Percentiles rank a stretch among this genome's conserved stretches.
These are phyloP conservation scores for Phytophthora parvispora DNA, from an alignment of 352 stramenopile species.

Conservation along the genomic window DNA sequence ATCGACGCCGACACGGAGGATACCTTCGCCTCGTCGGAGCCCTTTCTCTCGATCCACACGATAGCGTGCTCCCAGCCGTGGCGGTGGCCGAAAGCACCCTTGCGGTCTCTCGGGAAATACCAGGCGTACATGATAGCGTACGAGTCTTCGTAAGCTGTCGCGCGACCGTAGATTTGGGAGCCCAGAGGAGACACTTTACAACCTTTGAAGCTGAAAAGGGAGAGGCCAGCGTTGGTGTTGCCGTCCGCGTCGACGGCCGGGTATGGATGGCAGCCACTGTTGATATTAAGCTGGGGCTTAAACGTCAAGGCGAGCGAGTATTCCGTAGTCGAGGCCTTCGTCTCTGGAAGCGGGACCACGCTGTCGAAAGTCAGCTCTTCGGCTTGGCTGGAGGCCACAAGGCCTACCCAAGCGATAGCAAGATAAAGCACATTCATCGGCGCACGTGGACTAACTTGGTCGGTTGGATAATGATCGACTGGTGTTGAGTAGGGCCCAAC, in stretches of 20 bases:
- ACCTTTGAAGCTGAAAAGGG: conserved; percentile 7
- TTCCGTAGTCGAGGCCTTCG: not conserved
- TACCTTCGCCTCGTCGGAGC: not conserved
- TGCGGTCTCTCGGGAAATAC: conserved; percentile 31
- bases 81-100: conserved; percentile 2
- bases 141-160: conserved; percentile 10
- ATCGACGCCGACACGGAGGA: conserved; percentile 6
- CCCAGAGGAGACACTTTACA: conserved; percentile 9
- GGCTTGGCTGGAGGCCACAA: too few relatives aligned
- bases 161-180: conserved; percentile 28
- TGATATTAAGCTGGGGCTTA: conserved; percentile 31
- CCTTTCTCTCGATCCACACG: conserved; percentile 8
- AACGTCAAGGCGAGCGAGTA: conserved; percentile 18
- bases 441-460: too few relatives aligned
- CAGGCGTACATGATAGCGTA: conserved; percentile 32
- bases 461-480: too few relatives aligned
- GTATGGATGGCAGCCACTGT: conserved; percentile 20
- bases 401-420: too few relatives aligned
- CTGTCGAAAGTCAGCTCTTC: too few relatives aligned
- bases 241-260: conserved; percentile 16
- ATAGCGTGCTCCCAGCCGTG: conserved; percentile 22
- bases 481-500: too few relatives aligned
- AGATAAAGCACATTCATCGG: too few relatives aligned
- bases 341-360: too few relatives aligned
- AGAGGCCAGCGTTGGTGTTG: conserved; percentile 25